Percentiles rank a stretch among this genome's conserved stretches.
Evolutionary conservation across 202 grass and related monocot species (phyloP).

Genomic region (Setaria viridis): DNA sequence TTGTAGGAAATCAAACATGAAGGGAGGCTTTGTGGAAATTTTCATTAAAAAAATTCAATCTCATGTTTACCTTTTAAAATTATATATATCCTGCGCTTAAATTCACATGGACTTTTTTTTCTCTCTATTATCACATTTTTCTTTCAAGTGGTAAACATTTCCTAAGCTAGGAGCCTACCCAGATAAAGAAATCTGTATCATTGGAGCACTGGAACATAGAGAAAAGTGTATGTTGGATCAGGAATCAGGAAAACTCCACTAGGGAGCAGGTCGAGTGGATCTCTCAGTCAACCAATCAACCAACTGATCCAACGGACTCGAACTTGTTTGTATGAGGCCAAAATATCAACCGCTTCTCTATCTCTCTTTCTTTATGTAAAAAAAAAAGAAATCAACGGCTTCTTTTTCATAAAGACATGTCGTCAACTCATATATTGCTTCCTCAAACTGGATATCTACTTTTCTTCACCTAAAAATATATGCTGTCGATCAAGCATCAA

Average conservation of each 20-base stretch:
- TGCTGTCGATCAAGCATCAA: constrained; percentile 39
- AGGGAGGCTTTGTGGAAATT: background rate
- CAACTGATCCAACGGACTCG: constrained; percentile 8
- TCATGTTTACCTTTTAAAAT: background rate
- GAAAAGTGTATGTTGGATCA: background rate
- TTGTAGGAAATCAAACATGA: background rate
- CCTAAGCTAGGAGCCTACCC: background rate
- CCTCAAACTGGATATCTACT: background rate
- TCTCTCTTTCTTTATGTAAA: background rate
- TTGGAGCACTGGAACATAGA: background rate
- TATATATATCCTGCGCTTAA: background rate
- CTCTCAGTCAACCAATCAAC: constrained; percentile 46
- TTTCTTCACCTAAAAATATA: constrained; percentile 39
- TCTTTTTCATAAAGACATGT: constrained; percentile 38
- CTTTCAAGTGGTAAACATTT: background rate
- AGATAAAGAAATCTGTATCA: constrained; percentile 16
- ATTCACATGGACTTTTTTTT: background rate
- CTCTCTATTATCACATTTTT: too few species aligned
- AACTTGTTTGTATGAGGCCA: background rate
- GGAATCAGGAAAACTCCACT: constrained; percentile 39
- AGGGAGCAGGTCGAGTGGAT: constrained; percentile 19
- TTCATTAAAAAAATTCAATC: background rate
- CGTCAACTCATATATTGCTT: constrained; percentile 32
- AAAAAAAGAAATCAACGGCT: background rate
- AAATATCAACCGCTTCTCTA: background rate